Evolutionary conservation across 768 basidiomycete genomes (phyloP).

Genomic region (Tylopilus plumbeoviolaceoides): DNA sequence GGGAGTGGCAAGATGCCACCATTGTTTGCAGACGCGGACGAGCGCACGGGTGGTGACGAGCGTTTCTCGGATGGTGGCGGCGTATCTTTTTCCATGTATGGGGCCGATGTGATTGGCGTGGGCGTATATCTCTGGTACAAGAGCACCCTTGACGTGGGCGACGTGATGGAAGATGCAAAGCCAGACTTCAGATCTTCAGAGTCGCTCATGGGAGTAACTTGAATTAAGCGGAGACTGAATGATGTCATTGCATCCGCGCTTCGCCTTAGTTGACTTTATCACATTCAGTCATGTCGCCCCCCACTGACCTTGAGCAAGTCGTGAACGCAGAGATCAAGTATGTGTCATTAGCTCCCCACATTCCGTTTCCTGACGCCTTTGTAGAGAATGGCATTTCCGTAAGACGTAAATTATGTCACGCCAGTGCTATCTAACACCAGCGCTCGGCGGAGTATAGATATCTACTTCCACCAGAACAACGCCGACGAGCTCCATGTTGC

Average conservation of each 20-base stretch:
- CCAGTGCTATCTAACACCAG: neutral
- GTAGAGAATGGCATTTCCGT: slow-evolving; percentile 82
- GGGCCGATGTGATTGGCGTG: slow-evolving; percentile 9
- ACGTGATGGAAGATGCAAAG: slow-evolving; percentile 21
- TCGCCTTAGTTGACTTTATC: too few species aligned
- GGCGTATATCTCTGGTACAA: slow-evolving; percentile 20
- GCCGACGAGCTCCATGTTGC: slow-evolving; percentile 58
- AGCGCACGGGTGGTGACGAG: slow-evolving; percentile 25
- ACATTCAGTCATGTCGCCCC: slow-evolving; percentile 24
- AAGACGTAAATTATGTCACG: slow-evolving; percentile 19
- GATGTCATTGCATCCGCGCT: too few species aligned
- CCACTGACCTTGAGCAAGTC: slow-evolving; percentile 53
- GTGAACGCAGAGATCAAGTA: slow-evolving; percentile 62
- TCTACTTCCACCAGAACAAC: slow-evolving; percentile 74
- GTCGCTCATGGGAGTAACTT: too few species aligned
- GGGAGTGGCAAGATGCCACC: slow-evolving; percentile 25
- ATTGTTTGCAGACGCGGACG: slow-evolving; percentile 28
- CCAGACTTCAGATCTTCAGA: too few species aligned
- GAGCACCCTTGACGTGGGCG: slow-evolving; percentile 10
- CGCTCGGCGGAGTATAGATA: slow-evolving; percentile 42
- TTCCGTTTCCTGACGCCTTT: neutral
- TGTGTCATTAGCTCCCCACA: slow-evolving; percentile 16
- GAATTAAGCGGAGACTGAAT: too few species aligned
- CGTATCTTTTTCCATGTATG: neutral
- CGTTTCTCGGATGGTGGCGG: slow-evolving; percentile 12